phyloP scores from a whole-genome alignment of 2,329 filamentous ascomycete genomes.

The Apiospora kogelbergensis region DNA sequence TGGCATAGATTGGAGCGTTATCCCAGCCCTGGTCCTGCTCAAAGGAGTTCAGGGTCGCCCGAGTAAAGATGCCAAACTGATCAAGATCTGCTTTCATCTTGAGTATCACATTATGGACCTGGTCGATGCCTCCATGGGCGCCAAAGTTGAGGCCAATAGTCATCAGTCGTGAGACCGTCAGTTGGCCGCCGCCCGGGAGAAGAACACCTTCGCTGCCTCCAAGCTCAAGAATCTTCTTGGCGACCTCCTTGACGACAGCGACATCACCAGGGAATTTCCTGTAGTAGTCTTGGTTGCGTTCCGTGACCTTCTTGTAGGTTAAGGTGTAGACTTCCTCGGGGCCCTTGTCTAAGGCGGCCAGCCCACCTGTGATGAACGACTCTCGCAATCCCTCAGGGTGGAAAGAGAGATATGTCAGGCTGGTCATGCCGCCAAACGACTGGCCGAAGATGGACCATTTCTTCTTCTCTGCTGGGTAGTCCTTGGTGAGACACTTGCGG shows the following conservation, averaged over 20 bases:
- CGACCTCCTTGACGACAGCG: slow-evolving; percentile 64
- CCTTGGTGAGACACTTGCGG: slow-evolving; percentile 68
- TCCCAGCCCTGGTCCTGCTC: slow-evolving; percentile 72
- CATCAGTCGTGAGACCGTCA: slow-evolving; percentile 75
- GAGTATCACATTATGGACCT: slow-evolving; percentile 72
- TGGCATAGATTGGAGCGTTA: slow-evolving; percentile 75
- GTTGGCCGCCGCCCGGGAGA: slow-evolving; percentile 68
- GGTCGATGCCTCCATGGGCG: slow-evolving; percentile 31
- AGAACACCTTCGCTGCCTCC: slow-evolving; percentile 47
- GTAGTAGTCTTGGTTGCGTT: slow-evolving; percentile 80
- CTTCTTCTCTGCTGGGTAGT: slow-evolving; percentile 67
- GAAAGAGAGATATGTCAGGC: slow-evolving; percentile 79
- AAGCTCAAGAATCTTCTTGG: slow-evolving; percentile 62
- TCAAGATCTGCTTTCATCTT: slow-evolving; percentile 71
- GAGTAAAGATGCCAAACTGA: slow-evolving; percentile 73
- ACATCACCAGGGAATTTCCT: slow-evolving; percentile 82
- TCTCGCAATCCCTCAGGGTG: slow-evolving; percentile 77
- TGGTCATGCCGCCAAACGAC: slow-evolving; percentile 88
- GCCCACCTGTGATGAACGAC: slow-evolving; percentile 79
- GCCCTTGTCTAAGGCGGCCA: slow-evolving; percentile 71
- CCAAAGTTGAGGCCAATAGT: slow-evolving; percentile 79
- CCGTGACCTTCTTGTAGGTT: slow-evolving; percentile 67
- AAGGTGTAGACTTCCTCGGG: slow-evolving; percentile 75
- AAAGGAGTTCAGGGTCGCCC: slow-evolving; percentile 66
- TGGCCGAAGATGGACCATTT: slow-evolving; percentile 89